Base-by-base conservation (phyloP, 768 basidiomycete genomes). In the Leccinum disarticulatum region DNA sequence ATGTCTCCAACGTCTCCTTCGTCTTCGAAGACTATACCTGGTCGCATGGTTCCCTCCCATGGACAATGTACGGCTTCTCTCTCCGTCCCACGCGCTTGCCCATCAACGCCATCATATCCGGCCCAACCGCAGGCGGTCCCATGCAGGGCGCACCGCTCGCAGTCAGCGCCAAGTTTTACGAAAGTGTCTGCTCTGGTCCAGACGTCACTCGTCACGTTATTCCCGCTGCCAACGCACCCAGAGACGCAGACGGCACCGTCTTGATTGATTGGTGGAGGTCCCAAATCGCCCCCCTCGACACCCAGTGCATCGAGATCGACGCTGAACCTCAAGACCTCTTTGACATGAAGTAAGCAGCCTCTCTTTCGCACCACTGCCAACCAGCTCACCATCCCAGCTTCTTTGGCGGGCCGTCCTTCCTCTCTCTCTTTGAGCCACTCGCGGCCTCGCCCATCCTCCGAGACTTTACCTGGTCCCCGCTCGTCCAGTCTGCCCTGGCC, bases 1-100 rank as follows among this genome's bases (percentile, higher is more conserved):
- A 81, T 51, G 66, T 69, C 38, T 67, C 81, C 11, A 79, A 83
- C 60, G 73, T 84, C 14, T 80, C 82, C 1, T 87, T 80, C 57
- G 85, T 87, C 2, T 88, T 87, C 58, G 82, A 85, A 59, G 84
- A 86, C 65, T 86, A 85, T 58, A 77, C 77, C 36, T 87, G 84
- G 84, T 85, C 85, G 0, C 81, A 80, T 52, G 62, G 74, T 0
- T 80, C 84, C 3, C 69, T 83, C 31, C 80, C 80, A 3, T 86
- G 82, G 68, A 81, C 83, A 3, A 54, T 85, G 1, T 83, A 85
- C 60, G 82, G 81, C 61, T 78, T 82, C 56, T 74, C 80, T 0
- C 73, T 86, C 55, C 78, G 84, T 22, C 80, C 82, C 4, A 74
- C 79, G 1, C 74, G 76, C 4, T 76, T 86, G 50, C 87, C 87